A percentile compares a stretch with the other conserved stretches of the same genome.
These are phyloP conservation scores for Quercus rubra DNA, from an alignment of 306 rosid genomes.

Conservation along the genomic window DNA sequence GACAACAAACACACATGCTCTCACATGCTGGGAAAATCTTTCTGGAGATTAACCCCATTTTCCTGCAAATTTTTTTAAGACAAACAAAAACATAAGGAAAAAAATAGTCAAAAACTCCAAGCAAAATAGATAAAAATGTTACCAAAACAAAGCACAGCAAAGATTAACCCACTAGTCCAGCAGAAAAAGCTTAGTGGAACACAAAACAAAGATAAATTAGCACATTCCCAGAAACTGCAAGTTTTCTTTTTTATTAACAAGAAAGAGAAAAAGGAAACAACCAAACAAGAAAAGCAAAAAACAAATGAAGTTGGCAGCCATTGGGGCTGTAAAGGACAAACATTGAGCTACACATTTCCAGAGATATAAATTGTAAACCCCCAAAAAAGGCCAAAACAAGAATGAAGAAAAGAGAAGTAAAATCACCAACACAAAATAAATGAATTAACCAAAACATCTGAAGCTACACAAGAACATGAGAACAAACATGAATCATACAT, in stretches of 20 bases:
- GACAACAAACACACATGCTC: conserved; percentile 95
- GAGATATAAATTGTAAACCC: not conserved
- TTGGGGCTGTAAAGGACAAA: not conserved
- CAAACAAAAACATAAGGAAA: conserved; percentile 4
- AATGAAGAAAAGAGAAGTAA: conserved; percentile 3
- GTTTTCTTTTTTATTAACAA: not conserved
- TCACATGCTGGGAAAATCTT: conserved; percentile 94
- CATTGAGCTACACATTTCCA: not conserved
- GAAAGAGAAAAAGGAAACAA: not conserved
- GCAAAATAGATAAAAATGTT: not conserved
- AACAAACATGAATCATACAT: not conserved
- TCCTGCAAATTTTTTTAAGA: conserved; percentile 34
- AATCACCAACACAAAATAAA: conserved; percentile 6
- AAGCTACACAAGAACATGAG: not conserved
- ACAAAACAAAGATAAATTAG: not conserved
- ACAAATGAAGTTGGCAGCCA: not conserved
- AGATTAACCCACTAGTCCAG: not conserved
- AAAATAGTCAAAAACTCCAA: conserved; percentile 10
- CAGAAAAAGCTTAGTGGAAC: not conserved
- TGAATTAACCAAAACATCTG: not conserved
- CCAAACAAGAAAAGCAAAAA: too few relatives aligned
- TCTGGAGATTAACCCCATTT: conserved; percentile 91
- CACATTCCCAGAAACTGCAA: not conserved
- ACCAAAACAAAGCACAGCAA: not conserved
- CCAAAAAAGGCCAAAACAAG: not conserved